Percentiles rank a stretch among this genome's conserved stretches.
Evolutionary conservation across 345 rosid species (phyloP).

Genomic region (Litchi chinensis): DNA sequence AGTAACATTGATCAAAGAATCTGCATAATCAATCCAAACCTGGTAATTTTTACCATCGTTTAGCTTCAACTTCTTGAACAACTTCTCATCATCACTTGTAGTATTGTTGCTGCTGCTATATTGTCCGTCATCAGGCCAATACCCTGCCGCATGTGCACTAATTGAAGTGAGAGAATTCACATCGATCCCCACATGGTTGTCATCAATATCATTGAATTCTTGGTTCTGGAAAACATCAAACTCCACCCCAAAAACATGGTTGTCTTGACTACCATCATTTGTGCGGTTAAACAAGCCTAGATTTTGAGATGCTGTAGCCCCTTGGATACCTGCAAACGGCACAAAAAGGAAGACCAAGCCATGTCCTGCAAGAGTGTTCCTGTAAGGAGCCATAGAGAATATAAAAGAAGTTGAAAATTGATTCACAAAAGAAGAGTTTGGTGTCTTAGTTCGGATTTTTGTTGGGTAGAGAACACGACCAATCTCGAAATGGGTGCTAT

Average conservation of each 20-base stretch:
- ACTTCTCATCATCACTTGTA: conserved; percentile 19
- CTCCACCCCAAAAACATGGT: conserved; percentile 60
- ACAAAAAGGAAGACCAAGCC: conserved; percentile 67
- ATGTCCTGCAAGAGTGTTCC: conserved; percentile 51
- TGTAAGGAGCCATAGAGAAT: conserved; percentile 68
- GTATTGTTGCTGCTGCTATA: not conserved
- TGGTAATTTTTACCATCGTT: conserved; percentile 77
- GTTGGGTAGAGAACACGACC: conserved; percentile 68
- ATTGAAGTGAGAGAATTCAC: conserved; percentile 60
- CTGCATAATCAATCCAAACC: conserved; percentile 75
- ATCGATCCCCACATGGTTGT: conserved; percentile 77
- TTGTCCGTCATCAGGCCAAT: conserved; percentile 35
- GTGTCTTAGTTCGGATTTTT: conserved; percentile 44
- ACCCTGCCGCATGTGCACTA: conserved; percentile 48
- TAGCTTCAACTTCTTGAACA: conserved; percentile 53
- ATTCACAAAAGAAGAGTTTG: conserved; percentile 36
- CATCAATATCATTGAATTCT: conserved; percentile 65
- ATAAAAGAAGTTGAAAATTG: conserved; percentile 74
- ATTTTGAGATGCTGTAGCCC: conserved; percentile 50
- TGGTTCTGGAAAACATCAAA: conserved; percentile 71
- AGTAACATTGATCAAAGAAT: conserved; percentile 45
- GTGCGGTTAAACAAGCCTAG: conserved; percentile 64
- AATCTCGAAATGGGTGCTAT: conserved; percentile 42
- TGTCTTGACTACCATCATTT: conserved; percentile 40
- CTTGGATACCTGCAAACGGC: conserved; percentile 44